Evolutionary conservation across 371 early-diverging fungal genomes (phyloP), one percentile per base, ranked within the genome.

Genomic region (Vairimorpha ceranae): DNA sequence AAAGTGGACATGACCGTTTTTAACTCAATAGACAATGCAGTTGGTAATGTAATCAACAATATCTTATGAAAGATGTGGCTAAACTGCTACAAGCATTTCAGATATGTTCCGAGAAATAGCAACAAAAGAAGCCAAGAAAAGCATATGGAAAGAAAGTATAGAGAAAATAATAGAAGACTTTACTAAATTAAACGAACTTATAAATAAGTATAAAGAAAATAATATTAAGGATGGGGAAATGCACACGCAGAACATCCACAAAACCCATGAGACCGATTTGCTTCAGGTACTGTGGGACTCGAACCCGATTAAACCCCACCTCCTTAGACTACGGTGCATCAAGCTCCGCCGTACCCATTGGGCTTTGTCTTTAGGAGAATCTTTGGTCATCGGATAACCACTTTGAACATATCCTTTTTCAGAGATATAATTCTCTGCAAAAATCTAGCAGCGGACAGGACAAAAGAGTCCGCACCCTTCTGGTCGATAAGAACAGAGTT

Each of bases 321-420:
- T 19, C n/a, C 21, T 52, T 17, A 52, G 21, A 19, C 54, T 52
- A 52, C n/a, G 54, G 54, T 52, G 54, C 54, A 25, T 10, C 54
- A 52, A 52, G 54, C 54, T 52, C 54, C 54, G 54, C 54, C 54
- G 25, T 52, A 52, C 25, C 23, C 54, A 52, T 52, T 52, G 54
- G 23, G 25, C 54, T 52, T 52, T 52, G 54, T 6, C 54, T 52
- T 19, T 19, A 52, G 54, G 54, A 52, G 54, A 52, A 8, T 25
- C 25, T 52, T 52, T 21, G 54, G 54, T 52, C 54, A 52, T 8
- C 54, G 23, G 25, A 17, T 52, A 52, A 52, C n/a, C 54, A 6
- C 8, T 8, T 21, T 6, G 54, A 52, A 10, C 10, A 52, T 52
- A 52, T 8, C 54, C 23, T 52, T 19, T 19, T 19, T 52, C 23